phyloP scores from a whole-genome alignment of 306 rosid species.

The Prunus padus region DNA sequence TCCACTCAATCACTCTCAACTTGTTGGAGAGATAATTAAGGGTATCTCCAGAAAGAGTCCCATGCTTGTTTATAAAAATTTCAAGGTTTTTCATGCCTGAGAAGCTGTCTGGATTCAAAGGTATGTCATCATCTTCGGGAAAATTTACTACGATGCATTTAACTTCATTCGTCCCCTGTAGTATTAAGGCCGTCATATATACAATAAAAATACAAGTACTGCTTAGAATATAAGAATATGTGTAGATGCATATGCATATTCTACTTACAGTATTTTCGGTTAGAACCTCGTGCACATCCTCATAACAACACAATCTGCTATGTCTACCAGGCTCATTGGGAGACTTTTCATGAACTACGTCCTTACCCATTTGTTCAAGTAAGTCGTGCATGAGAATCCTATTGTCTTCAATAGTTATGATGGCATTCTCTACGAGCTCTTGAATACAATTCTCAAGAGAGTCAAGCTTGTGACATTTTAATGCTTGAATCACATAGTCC shows the following conservation, averaged over 20 bases:
- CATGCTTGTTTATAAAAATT: not conserved
- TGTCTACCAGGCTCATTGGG: not conserved
- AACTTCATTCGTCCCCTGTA: conserved; percentile 31
- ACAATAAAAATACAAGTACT: not conserved
- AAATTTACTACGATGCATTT: conserved; percentile 14
- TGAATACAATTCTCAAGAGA: no score
- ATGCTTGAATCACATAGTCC: no score
- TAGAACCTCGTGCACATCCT: not conserved
- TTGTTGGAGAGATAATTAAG: conserved; percentile 1
- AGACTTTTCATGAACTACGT: no score
- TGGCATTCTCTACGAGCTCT: no score
- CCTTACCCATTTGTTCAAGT: no score
- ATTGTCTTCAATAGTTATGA: no score
- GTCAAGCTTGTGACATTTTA: no score
- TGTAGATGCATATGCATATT: no score
- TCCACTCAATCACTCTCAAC: conserved; percentile 19
- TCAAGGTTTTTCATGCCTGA: not conserved
- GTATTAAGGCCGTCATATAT: not conserved
- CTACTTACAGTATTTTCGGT: not conserved
- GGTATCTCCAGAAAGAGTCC: not conserved
- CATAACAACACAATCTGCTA: not conserved
- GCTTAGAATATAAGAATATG: not conserved
- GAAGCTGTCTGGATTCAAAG: conserved; percentile 13
- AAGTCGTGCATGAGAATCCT: no score
- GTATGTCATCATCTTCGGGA: not conserved